These are phyloP conservation scores for Ceratocystis papillata DNA, from an alignment of 2,329 filamentous ascomycete species.

Conservation along the genomic window DNA sequence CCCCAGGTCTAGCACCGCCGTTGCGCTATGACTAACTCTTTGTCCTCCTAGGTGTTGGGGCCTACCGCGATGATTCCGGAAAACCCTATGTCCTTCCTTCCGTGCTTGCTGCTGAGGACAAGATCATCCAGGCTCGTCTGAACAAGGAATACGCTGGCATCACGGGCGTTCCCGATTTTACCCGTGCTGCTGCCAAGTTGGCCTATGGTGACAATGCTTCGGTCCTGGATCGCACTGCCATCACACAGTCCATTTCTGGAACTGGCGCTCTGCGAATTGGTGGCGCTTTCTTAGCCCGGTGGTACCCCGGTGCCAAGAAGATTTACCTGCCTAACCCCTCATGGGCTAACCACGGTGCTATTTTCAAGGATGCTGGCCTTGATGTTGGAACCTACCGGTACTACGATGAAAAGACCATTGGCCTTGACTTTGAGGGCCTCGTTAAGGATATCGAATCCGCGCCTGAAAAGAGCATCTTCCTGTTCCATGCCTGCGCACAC, in stretches of 20 bases:
- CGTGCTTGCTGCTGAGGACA: constrained; percentile 77
- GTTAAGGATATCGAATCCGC: constrained; percentile 80
- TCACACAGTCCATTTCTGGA: constrained; percentile 96
- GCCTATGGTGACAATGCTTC: constrained; percentile 77
- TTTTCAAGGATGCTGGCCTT: constrained; percentile 88
- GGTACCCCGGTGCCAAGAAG: constrained; percentile 83
- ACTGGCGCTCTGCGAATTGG: constrained; percentile 93
- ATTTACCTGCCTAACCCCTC: constrained; percentile 94
- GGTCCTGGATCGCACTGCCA: constrained; percentile 68
- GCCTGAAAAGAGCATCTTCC: constrained; percentile 74
- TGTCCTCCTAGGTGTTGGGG: constrained; percentile 61
- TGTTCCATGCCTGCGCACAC: constrained; percentile 95
- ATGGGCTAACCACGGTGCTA: constrained; percentile 96
- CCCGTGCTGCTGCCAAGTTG: constrained; percentile 77
- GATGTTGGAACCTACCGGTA: constrained; percentile 93
- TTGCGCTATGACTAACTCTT: constrained; percentile 23
- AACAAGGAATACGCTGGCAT: constrained; percentile 99
- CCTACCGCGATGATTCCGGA: constrained; percentile 95
- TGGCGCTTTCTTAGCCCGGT: constrained; percentile 81
- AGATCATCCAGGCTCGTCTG: constrained; percentile 62
- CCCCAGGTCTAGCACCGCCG: constrained; percentile 5
- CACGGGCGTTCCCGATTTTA: constrained; percentile 90
- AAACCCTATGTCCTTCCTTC: constrained; percentile 97
- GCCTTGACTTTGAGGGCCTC: constrained; percentile 93
- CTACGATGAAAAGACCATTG: constrained; percentile 98